Percentiles rank a stretch among this genome's conserved stretches.
Evolutionary conservation across 1,284 basidiomycete species (phyloP).

Genomic region (Marasmius sp.): DNA sequence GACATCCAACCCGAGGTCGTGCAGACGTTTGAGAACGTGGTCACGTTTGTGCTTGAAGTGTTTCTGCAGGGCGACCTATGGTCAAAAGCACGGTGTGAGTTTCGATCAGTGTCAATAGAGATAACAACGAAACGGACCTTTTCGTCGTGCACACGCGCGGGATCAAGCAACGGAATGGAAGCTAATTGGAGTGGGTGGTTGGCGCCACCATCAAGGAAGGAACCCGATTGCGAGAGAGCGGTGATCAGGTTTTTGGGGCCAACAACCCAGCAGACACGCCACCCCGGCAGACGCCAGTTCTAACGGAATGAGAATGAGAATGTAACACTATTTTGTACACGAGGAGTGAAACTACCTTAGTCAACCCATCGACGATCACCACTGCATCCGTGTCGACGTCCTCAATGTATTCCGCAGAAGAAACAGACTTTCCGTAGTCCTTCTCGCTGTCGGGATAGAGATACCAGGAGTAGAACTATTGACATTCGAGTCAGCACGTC

Average conservation of each 20-base stretch:
- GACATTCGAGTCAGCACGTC: background rate
- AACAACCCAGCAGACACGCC: constrained; percentile 95
- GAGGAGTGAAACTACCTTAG: constrained; percentile 54
- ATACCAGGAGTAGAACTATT: constrained; percentile 89
- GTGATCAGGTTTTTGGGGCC: constrained; percentile 88
- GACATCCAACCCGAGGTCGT: constrained; percentile 76
- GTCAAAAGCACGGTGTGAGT: background rate
- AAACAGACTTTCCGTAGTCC: constrained; percentile 78
- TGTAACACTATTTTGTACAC: constrained; percentile 1
- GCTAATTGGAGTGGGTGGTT: constrained; percentile 88
- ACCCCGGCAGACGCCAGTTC: constrained; percentile 91
- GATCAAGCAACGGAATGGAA: constrained; percentile 79
- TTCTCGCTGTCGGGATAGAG: constrained; percentile 79
- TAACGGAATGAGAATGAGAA: constrained; percentile 24
- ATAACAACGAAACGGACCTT: constrained; percentile 44
- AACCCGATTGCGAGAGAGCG: constrained; percentile 79
- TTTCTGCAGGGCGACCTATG: constrained; percentile 72
- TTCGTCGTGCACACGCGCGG: constrained; percentile 66
- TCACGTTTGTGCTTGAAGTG: constrained; percentile 93
- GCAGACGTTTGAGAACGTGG: constrained; percentile 83
- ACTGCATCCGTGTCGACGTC: constrained; percentile 85
- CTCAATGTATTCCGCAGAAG: constrained; percentile 81
- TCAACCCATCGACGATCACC: constrained; percentile 89
- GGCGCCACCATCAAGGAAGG: constrained; percentile 85
- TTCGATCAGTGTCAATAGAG: background rate